These are phyloP conservation scores for Claviceps africana DNA, from an alignment of 2,329 filamentous ascomycete genomes.

Conservation along the genomic window DNA sequence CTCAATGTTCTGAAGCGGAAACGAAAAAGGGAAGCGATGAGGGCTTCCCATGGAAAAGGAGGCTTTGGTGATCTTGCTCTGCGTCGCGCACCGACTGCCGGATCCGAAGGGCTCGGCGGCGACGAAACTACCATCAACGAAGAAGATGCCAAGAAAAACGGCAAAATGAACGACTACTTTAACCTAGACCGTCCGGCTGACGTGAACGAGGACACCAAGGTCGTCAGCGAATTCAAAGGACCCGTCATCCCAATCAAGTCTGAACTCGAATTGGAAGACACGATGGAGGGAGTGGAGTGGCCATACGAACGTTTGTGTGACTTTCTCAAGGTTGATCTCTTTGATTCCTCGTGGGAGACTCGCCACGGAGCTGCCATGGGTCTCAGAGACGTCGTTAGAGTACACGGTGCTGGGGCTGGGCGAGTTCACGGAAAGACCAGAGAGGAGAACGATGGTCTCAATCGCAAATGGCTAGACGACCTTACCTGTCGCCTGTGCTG, in stretches of 20 bases:
- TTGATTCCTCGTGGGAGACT: constrained; percentile 88
- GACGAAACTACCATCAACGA: constrained; percentile 44
- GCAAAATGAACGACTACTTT: constrained; percentile 71
- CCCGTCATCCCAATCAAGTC: constrained; percentile 69
- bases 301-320: constrained; percentile 90
- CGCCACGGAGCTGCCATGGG: constrained; percentile 94
- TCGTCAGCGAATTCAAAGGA: constrained; percentile 93
- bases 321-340: constrained; percentile 83
- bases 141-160: constrained; percentile 43
- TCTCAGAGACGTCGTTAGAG: constrained; percentile 75
- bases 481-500: constrained; percentile 89
- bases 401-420: constrained; percentile 83
- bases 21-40: constrained; percentile 76
- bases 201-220: constrained; percentile 77
- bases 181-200: constrained; percentile 66
- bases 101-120: constrained; percentile 46
- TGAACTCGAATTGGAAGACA: constrained; percentile 63
- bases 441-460: constrained; percentile 62
- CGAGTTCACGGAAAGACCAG: constrained; percentile 56
- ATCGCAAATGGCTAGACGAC: constrained; percentile 82
- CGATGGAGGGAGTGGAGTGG: constrained; percentile 73
- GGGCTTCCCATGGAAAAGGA: constrained; percentile 73
- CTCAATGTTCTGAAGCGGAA: constrained; percentile 91
- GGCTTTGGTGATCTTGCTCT: constrained; percentile 76
- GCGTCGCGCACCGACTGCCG: constrained; percentile 45